phyloP scores from a whole-genome alignment of 73 alveolate species.

The Paraurostyla sp. region DNA sequence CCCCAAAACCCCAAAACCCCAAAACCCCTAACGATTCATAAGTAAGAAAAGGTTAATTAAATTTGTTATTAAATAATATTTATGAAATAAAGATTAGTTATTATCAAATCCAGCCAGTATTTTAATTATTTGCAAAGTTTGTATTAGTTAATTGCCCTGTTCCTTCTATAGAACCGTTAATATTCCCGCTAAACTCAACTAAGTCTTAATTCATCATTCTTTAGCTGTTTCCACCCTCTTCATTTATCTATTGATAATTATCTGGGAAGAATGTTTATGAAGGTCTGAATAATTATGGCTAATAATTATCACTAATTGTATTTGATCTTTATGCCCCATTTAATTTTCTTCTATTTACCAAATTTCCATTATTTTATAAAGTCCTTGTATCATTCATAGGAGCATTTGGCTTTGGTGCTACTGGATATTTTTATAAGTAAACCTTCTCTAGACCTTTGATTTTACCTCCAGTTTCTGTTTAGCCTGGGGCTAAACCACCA shows the following conservation, averaged over 20 bases:
- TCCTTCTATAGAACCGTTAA: no score
- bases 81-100: no score
- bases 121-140: no score
- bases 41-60: no score
- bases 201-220: not conserved
- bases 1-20: no score
- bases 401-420: slow-evolving; percentile 11
- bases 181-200: not conserved
- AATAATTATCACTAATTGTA: not conserved
- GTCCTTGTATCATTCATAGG: not conserved
- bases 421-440: slow-evolving; percentile 21
- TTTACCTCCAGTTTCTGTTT: not conserved
- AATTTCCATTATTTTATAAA: not conserved
- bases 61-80: no score
- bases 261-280: not conserved
- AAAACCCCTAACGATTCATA: no score
- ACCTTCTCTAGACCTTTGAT: slow-evolving; percentile 29
- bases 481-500: no score
- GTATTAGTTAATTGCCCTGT: no score
- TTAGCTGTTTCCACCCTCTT: not conserved
- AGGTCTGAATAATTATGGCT: not conserved
- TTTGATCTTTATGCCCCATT: slow-evolving; percentile 12
- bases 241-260: not conserved
- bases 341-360: not conserved
- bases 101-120: no score